phyloP scores from a whole-genome alignment of 2,329 filamentous ascomycete genomes.

The Dothideomycetidae sp. region DNA sequence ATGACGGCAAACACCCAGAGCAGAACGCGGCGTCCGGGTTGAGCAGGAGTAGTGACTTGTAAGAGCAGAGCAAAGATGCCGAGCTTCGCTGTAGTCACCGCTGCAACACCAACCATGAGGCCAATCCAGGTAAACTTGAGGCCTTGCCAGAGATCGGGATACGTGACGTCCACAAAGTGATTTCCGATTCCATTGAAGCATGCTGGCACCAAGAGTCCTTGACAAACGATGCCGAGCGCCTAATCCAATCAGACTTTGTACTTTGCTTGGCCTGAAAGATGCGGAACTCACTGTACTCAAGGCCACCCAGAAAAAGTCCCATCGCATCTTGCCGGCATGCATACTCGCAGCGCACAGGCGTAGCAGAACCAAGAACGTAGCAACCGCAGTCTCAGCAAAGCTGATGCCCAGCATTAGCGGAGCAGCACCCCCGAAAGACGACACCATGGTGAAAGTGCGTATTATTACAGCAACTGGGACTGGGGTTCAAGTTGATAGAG shows the following conservation, averaged over 20 bases:
- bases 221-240: conserved; percentile 1
- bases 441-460: not conserved
- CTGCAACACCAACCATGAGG: not conserved
- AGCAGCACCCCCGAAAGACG: conserved; percentile 3
- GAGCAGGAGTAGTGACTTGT: not conserved
- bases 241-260: no score
- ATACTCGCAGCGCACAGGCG: conserved; percentile 3
- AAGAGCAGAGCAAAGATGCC: conserved; percentile 4
- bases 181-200: conserved; percentile 2
- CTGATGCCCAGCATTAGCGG: conserved; percentile 6
- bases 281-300: conserved; percentile 3
- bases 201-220: not conserved
- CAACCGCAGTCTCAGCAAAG: conserved; percentile 2
- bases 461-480: not conserved
- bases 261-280: not conserved
- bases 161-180: not conserved
- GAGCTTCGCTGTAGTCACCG: conserved; percentile 1
- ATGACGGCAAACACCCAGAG: conserved; percentile 3
- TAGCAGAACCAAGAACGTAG: conserved; percentile 3
- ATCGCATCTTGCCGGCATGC: conserved; percentile 4
- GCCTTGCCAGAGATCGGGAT: not conserved
- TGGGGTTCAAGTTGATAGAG: no score
- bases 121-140: conserved; percentile 5
- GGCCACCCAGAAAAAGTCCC: conserved; percentile 8
- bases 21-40: not conserved